A percentile compares a stretch with the other conserved stretches of the same genome.
Conservation (phyloP, 257 asterid species). For the Sherardia arvensis region DNA sequence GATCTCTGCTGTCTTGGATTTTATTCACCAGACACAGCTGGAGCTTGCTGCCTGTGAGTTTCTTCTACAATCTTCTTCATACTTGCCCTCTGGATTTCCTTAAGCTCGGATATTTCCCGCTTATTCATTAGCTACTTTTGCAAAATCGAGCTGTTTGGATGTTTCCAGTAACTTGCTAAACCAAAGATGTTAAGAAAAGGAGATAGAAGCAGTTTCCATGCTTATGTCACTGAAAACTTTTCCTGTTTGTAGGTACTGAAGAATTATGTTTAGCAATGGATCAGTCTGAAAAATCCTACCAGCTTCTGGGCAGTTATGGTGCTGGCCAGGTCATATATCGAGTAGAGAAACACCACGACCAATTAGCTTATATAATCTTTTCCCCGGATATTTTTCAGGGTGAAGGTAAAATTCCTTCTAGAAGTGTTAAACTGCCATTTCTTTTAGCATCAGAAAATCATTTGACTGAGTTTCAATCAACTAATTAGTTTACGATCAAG, state of each 20-base stretch:
- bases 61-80: not conserved
- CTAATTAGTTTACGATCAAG: no score
- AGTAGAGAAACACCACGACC: constrained; percentile 27
- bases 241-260: constrained; percentile 39
- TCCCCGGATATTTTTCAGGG: constrained; percentile 29
- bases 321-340: constrained; percentile 63
- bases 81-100: no score
- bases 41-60: constrained; percentile 83
- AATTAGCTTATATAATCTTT: constrained; percentile 39
- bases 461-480: constrained; percentile 26
- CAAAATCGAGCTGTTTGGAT: no score
- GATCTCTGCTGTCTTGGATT: constrained; percentile 59
- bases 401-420: constrained; percentile 19
- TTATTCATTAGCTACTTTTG: no score
- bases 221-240: not conserved
- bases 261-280: constrained; percentile 64
- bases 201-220: not conserved
- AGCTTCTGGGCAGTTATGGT: constrained; percentile 73
- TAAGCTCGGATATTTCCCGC: no score
- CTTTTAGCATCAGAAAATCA: constrained; percentile 53
- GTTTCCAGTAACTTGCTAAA: no score
- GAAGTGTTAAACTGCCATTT: constrained; percentile 46
- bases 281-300: constrained; percentile 78
- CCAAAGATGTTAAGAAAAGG: no score
- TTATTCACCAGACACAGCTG: constrained; percentile 66